These are phyloP conservation scores for Cytidiella melzeri DNA, from an alignment of 768 basidiomycete genomes.

Conservation along the genomic window DNA sequence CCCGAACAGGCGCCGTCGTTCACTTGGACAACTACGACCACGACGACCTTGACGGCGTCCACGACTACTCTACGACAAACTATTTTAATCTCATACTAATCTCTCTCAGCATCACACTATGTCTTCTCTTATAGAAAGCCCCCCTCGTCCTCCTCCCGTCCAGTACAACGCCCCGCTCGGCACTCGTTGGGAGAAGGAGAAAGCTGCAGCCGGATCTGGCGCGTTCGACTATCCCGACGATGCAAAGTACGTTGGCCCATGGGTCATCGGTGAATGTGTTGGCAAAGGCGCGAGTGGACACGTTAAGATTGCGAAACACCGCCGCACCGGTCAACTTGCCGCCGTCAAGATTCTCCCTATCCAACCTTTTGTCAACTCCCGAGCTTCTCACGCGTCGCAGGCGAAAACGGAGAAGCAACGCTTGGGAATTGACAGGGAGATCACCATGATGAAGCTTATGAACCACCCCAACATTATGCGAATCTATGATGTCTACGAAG, in stretches of 20 bases:
- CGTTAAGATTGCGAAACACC: constrained; percentile 89
- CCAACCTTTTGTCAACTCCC: constrained; percentile 67
- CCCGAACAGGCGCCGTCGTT: not conserved
- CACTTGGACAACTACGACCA: constrained; percentile 1
- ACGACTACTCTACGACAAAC: not conserved
- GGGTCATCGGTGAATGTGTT: constrained; percentile 90
- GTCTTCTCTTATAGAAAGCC: constrained; percentile 32
- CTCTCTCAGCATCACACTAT: constrained; percentile 7
- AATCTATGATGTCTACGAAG: constrained; percentile 94
- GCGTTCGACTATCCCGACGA: constrained; percentile 82
- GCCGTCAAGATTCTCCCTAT: constrained; percentile 94
- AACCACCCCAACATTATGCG: constrained; percentile 96
- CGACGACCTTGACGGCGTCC: constrained; percentile 11
- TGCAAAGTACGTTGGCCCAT: constrained; percentile 82
- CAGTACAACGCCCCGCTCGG: constrained; percentile 64
- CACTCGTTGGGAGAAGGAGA: constrained; percentile 86
- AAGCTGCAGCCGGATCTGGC: constrained; percentile 66
- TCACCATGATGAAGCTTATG: constrained; percentile 99
- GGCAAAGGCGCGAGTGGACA: constrained; percentile 93
- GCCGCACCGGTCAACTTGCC: constrained; percentile 81
- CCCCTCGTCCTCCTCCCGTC: constrained; percentile 67
- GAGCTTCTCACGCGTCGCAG: constrained; percentile 58
- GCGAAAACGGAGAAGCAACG: constrained; percentile 77
- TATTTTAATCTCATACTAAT: constrained; percentile 1
- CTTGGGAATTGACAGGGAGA: constrained; percentile 88